Base-by-base conservation (phyloP, 352 stramenopile species). In the Poterioochromonas sp. region DNA sequence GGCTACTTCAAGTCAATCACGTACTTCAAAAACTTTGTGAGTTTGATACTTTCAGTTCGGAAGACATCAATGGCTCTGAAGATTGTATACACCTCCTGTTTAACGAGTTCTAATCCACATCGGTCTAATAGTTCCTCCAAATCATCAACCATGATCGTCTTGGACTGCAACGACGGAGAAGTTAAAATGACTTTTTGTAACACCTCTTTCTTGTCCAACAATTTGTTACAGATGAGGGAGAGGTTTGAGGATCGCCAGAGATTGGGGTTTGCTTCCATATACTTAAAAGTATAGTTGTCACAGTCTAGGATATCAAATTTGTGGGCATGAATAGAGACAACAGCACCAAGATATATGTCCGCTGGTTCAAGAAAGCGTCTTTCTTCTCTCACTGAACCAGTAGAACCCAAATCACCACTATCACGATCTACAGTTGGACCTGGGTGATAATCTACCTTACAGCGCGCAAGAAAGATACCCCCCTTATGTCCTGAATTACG, bases 401-500 rank as follows among this genome's bases (percentile, higher is more conserved):
- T n/a, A n/a, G n/a, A n/a, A n/a, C n/a, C n/a, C n/a, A n/a, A n/a
- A n/a, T n/a, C n/a, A n/a, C n/a, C n/a, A n/a, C n/a, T n/a, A n/a
- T n/a, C n/a, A n/a, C n/a, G n/a, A n/a, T n/a, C n/a, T 47, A 3
- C 1, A 18, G 43, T 1, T 51, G 15, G 32, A 37, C 26, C 29
- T 3, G 12, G 2, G 26, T 78, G 71, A 26, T 1, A 37, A 5
- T 78, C 71, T 34, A 65, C 1, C 51, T 63, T 68, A 29, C 69
- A 78, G 34, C 71, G 71, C 35, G 65, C 2, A 29, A 90, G 73
- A 77, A 91, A 90, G 12, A 88, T 83, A 5, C 86, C 86, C 1
- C 86, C 87, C 20, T 86, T 80, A n/a, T 88, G 79, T 15, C 86
- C 86, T 40, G 79, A 85, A 76, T 90, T 90, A 53, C 86, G 78